Conservation (phyloP, 2,329 filamentous ascomycete species). For the Penicillium sp. region DNA sequence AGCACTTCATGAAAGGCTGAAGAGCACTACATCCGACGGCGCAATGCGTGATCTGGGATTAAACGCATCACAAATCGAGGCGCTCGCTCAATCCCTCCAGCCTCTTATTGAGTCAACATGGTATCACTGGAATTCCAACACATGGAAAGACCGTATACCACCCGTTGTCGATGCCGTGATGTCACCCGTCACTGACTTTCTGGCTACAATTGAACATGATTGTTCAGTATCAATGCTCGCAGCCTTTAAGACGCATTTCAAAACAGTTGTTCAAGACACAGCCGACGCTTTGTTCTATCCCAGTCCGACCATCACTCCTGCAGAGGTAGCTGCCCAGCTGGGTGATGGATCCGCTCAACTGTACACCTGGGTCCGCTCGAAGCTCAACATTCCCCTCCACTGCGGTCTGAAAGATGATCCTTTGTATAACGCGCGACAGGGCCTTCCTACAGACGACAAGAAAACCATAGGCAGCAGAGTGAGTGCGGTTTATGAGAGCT, state of each 20-base stretch:
- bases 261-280: background rate
- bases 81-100: background rate
- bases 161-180: slow-evolving; percentile 8
- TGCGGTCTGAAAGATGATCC: slow-evolving; percentile 15
- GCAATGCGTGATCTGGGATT: slow-evolving; percentile 11
- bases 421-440: slow-evolving; percentile 13
- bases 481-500: slow-evolving; percentile 11
- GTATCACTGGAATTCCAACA: slow-evolving; percentile 14
- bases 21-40: slow-evolving; percentile 3
- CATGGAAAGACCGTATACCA: slow-evolving; percentile 15
- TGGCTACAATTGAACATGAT: slow-evolving; percentile 2
- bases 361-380: slow-evolving; percentile 13
- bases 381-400: slow-evolving; percentile 9
- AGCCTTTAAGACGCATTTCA: slow-evolving; percentile 9
- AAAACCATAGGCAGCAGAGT: slow-evolving; percentile 15
- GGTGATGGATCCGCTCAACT: slow-evolving; percentile 11
- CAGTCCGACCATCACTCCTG: slow-evolving; percentile 1
- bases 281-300: slow-evolving; percentile 12
- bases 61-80: background rate
- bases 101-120: slow-evolving; percentile 11
- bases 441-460: slow-evolving; percentile 6
- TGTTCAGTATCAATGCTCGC: slow-evolving; percentile 6
- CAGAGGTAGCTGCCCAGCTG: slow-evolving; percentile 5
- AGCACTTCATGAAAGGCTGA: background rate
- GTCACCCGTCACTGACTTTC: slow-evolving; percentile 5